Conservation (phyloP, 345 rosid genomes). For the Pistacia vera region DNA sequence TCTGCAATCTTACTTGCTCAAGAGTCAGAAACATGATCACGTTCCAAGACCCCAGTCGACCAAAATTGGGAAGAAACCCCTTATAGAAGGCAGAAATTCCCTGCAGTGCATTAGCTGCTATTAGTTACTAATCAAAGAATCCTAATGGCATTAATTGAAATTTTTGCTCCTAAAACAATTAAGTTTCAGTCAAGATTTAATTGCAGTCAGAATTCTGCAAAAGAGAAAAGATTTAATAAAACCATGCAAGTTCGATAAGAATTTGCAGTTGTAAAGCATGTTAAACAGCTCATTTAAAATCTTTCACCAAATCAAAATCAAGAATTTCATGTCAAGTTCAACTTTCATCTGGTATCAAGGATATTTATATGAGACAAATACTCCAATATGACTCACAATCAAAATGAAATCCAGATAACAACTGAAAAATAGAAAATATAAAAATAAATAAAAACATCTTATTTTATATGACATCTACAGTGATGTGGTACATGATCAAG, state of each 20-base stretch:
- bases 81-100: slow-evolving; percentile 87
- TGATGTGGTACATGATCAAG: neutral
- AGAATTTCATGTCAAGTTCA: neutral
- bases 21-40: slow-evolving; percentile 89
- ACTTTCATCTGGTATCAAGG: neutral
- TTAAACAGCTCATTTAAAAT: neutral
- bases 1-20: slow-evolving; percentile 72
- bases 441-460: neutral
- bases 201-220: neutral
- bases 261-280: neutral
- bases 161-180: neutral
- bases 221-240: neutral
- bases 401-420: slow-evolving; percentile 23
- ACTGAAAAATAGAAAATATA: neutral
- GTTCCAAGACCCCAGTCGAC: slow-evolving; percentile 93
- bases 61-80: slow-evolving; percentile 92
- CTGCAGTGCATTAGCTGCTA: slow-evolving; percentile 38
- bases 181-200: slow-evolving; percentile 6
- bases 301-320: neutral
- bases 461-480: neutral
- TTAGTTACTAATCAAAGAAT: neutral
- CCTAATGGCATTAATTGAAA: neutral
- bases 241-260: neutral
- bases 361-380: neutral
- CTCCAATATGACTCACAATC: neutral